Conservation (phyloP, 2,329 filamentous ascomycete genomes). For the Pseudofabraea citricarpa region DNA sequence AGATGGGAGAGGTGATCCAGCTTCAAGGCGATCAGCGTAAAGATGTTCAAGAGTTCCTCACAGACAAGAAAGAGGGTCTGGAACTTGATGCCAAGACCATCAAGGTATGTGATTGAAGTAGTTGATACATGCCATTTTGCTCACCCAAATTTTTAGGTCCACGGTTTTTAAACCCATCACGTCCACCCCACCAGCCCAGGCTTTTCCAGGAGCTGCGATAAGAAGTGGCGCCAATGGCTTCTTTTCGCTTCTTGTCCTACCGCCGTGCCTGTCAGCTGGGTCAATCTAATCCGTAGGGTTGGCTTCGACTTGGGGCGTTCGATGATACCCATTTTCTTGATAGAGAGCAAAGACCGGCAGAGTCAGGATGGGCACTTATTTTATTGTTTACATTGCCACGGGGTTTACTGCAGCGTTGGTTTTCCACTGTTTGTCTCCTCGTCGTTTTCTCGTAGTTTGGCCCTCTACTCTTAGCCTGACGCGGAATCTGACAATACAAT, state of each 20-base stretch:
- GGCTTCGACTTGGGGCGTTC: conserved; percentile 27
- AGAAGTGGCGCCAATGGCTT: conserved; percentile 20
- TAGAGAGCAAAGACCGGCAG: conserved; percentile 22
- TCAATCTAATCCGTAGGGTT: conserved; percentile 19
- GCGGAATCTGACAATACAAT: background rate
- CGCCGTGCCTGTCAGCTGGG: conserved; percentile 20
- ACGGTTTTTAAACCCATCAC: conserved; percentile 55
- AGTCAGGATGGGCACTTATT: conserved; percentile 10
- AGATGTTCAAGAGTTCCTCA: conserved; percentile 96
- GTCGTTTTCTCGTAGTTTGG: too few relatives aligned
- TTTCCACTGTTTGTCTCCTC: conserved; percentile 12
- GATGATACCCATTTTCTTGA: conserved; percentile 30
- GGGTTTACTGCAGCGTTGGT: conserved; percentile 10
- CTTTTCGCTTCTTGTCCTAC: conserved; percentile 27
- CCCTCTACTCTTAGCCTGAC: too few relatives aligned
- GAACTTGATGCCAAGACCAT: conserved; percentile 95
- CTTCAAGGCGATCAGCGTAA: conserved; percentile 99
- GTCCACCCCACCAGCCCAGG: conserved; percentile 26
- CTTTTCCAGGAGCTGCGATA: conserved; percentile 25
- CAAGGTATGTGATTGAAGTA: conserved; percentile 57
- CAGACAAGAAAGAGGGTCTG: conserved; percentile 91
- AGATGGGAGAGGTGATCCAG: conserved; percentile 99
- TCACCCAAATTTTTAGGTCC: conserved; percentile 35
- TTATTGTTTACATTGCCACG: conserved; percentile 6
- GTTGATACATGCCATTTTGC: conserved; percentile 7